Percentiles rank a stretch among this genome's conserved stretches.
Conservation (phyloP, 2,329 filamentous ascomycete genomes). For the Microdochium bolleyi region DNA sequence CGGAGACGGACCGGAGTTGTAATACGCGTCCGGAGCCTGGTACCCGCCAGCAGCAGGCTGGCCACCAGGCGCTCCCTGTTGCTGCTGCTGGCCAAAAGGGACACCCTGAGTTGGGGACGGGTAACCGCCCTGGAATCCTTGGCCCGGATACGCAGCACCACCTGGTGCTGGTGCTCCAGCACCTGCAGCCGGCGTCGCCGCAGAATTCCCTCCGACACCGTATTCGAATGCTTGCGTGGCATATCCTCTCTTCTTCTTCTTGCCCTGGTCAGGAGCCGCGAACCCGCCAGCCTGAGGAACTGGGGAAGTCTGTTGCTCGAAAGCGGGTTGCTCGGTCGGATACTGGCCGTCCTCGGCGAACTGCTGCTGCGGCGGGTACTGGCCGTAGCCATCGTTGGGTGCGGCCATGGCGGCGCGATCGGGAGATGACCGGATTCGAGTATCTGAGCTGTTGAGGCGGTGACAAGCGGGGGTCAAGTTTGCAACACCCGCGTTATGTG, state of each 20-base stretch:
- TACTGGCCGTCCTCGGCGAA: conserved; percentile 31
- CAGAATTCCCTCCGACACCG: conserved; percentile 76
- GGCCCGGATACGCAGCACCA: conserved; percentile 42
- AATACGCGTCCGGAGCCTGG: conserved; percentile 60
- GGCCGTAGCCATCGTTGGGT: conserved; percentile 46
- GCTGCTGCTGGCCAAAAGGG: conserved; percentile 6
- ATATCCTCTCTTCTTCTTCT: conserved; percentile 92
- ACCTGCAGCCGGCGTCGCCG: conserved; percentile 31
- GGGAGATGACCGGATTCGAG: conserved; percentile 1
- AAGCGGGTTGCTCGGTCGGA: conserved; percentile 25
- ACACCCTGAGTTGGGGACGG: not conserved
- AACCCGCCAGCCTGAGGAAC: conserved; percentile 21
- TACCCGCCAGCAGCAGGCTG: conserved; percentile 51
- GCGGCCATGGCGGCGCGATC: conserved; percentile 42
- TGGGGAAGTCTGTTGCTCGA: conserved; percentile 28
- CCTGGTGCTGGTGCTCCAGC: conserved; percentile 31
- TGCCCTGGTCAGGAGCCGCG: conserved; percentile 36
- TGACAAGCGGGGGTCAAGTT: not conserved
- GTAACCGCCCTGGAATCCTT: conserved; percentile 28
- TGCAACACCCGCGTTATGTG: not conserved
- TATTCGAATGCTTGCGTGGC: conserved; percentile 94
- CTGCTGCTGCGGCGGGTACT: conserved; percentile 32
- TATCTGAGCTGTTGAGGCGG: not conserved
- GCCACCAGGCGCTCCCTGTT: conserved; percentile 4
- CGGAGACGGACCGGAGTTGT: conserved; percentile 42